Base-by-base conservation (phyloP, 257 asterid species). In the Leptodermis oblonga region DNA sequence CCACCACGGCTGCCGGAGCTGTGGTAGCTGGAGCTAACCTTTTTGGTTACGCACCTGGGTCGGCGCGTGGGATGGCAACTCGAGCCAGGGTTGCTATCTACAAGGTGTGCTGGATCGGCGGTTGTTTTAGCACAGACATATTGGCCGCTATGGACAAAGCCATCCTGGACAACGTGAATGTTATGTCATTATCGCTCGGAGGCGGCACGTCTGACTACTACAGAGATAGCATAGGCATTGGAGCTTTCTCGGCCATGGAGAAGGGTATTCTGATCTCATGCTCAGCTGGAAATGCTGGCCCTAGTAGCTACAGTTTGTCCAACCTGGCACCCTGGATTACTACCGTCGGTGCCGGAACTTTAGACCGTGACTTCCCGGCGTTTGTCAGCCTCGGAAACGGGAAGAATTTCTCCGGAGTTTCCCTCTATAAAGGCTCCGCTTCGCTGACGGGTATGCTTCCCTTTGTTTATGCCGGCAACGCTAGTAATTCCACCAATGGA, bases 31-130 rank as follows among this genome's bases (percentile, higher is more conserved):
- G 83, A 43, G 95, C 99, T 1, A 90, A 79, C 70, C 77, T 93
- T 33, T 85, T 90, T 33, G 96, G 97, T 0, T 93, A 83, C 65
- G 99, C 97, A 0, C 3, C 74, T 0, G 99, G 99, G 14, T 76
- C 84, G n/a, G 99, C 99, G 0, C 95, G 96, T 3, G 99, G 99
- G 15, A 90, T 93, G 96, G 96, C 97, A 9, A 78, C 85, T 33
- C 81, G 81, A 2, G 96, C 97, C 1, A 71, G 99, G 67, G 80
- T 93, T 9, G 95, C 97, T 0, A 82, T 60, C 0, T 93, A 93
- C 72, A 93, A 93, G 55, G 95, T 85, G 4, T 93, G 99, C 63
- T 93, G 99, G 97, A 0, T 77, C 0, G 92, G 90, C 0, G 99
- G 97, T 4, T 90, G 99, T 41, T 87, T 86, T 55, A 85, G 89